Percentiles rank a stretch among this genome's conserved stretches.
These are phyloP conservation scores for Geosmithia morbida DNA, from an alignment of 2,329 filamentous ascomycete genomes.

Conservation along the genomic window DNA sequence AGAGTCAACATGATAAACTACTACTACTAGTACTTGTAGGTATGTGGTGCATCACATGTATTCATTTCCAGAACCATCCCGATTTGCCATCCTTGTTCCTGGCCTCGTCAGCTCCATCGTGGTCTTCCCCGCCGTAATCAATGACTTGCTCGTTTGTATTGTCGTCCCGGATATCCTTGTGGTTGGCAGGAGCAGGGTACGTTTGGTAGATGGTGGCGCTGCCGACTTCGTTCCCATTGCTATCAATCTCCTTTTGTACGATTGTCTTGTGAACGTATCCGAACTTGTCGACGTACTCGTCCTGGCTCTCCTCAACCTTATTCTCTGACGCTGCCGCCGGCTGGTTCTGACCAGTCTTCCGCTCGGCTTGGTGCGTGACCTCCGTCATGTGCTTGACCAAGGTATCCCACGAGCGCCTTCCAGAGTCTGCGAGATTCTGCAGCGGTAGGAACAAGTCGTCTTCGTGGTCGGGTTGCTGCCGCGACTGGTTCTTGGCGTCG, in stretches of 20 bases:
- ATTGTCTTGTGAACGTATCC: constrained; percentile 27
- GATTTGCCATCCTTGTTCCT: constrained; percentile 1
- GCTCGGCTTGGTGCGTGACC: not conserved
- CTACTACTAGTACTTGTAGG: not conserved
- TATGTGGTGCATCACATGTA: not conserved
- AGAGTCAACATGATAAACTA: not conserved
- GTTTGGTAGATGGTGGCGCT: constrained; percentile 19
- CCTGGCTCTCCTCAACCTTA: constrained; percentile 20
- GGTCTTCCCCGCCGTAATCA: not conserved
- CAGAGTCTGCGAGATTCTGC: constrained; percentile 19
- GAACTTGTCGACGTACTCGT: constrained; percentile 26
- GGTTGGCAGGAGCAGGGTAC: constrained; percentile 8
- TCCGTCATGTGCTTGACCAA: constrained; percentile 21
- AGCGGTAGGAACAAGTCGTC: constrained; percentile 25
- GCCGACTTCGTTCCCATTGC: constrained; percentile 24
- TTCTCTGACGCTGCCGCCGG: constrained; percentile 7
- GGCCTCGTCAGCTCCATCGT: not conserved
- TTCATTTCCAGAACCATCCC: constrained; percentile 8
- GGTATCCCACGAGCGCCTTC: constrained; percentile 23
- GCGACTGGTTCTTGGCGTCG: not conserved
- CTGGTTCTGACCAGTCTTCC: constrained; percentile 3
- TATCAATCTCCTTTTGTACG: constrained; percentile 23
- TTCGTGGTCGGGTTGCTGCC: constrained; percentile 15
- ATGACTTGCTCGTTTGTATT: not conserved
- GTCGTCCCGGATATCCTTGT: no score